phyloP scores from a whole-genome alignment of 805 yeast genomes.

The Ogataea ganodermae region DNA sequence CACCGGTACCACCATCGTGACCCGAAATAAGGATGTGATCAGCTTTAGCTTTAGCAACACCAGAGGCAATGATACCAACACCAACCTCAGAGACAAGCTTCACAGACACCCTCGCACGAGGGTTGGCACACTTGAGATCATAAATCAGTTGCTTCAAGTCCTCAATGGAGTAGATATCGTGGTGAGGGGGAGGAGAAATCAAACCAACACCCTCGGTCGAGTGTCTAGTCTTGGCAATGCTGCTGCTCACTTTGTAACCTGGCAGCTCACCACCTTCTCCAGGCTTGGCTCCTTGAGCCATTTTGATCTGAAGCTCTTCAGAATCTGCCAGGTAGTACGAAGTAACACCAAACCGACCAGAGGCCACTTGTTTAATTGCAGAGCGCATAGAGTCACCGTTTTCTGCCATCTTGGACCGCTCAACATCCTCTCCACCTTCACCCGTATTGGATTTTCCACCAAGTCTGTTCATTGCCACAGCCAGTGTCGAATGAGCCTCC shows the following conservation, averaged over 20 bases:
- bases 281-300: slow-evolving; percentile 99
- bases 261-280: slow-evolving; percentile 99
- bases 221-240: slow-evolving; percentile 93
- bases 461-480: slow-evolving; percentile 96
- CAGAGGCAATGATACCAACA: slow-evolving; percentile 98
- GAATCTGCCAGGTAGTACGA: slow-evolving; percentile 93
- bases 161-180: slow-evolving; percentile 96
- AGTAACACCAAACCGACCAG: slow-evolving; percentile 98
- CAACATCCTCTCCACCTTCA: slow-evolving; percentile 99
- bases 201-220: slow-evolving; percentile 96
- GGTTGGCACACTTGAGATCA: slow-evolving; percentile 95
- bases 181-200: slow-evolving; percentile 98
- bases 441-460: slow-evolving; percentile 99
- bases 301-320: slow-evolving; percentile 95
- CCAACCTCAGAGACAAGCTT: slow-evolving; percentile 98
- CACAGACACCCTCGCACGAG: slow-evolving; percentile 95
- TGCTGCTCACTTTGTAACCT: slow-evolving; percentile 84
- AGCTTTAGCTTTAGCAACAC: slow-evolving; percentile 98
- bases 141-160: slow-evolving; percentile 95
- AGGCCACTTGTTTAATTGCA: slow-evolving; percentile 97
- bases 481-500: slow-evolving; percentile 97
- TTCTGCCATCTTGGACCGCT: slow-evolving; percentile 73
- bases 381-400: slow-evolving; percentile 98
- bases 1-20: slow-evolving; percentile 99
- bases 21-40: slow-evolving; percentile 95